Conservation (phyloP, 176 grass and related monocot genomes). For the Luzula sylvatica region DNA sequence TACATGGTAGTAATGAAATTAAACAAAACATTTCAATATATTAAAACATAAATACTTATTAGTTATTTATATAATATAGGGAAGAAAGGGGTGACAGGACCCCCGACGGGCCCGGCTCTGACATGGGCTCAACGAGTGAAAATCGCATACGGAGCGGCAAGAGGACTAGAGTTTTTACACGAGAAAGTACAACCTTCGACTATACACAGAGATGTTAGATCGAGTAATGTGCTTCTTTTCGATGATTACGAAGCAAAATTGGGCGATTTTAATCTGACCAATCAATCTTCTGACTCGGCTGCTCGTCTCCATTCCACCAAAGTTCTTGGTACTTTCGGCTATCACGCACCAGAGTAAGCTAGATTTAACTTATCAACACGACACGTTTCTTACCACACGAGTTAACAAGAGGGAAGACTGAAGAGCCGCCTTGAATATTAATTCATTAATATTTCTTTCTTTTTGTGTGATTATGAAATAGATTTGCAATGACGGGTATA, state of each 20-base stretch:
- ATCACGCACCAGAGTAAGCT: constrained; percentile 93
- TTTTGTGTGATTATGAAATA: constrained; percentile 2
- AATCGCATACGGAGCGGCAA: constrained; percentile 65
- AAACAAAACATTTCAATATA: neutral
- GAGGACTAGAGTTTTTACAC: constrained; percentile 75
- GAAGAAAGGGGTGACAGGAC: constrained; percentile 81
- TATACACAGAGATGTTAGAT: constrained; percentile 84
- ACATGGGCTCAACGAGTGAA: constrained; percentile 60
- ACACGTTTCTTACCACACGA: neutral
- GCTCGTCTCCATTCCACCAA: constrained; percentile 87
- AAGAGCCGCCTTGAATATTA: no score
- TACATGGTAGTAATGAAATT: constrained; percentile 40
- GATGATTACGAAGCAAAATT: constrained; percentile 63
- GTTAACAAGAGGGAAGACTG: no score
- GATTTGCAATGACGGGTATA: constrained; percentile 85
- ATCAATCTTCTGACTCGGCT: constrained; percentile 80
- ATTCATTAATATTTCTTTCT: constrained; percentile 2
- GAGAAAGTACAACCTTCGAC: constrained; percentile 64
- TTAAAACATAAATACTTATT: neutral
- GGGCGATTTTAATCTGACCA: constrained; percentile 87
- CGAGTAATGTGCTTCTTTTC: constrained; percentile 92
- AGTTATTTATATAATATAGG: constrained; percentile 25
- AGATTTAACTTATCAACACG: neutral
- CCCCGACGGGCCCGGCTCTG: constrained; percentile 53
- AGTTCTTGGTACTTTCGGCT: constrained; percentile 91